Base-by-base conservation (phyloP, 768 basidiomycete genomes). In the Sarcodon sp. region DNA sequence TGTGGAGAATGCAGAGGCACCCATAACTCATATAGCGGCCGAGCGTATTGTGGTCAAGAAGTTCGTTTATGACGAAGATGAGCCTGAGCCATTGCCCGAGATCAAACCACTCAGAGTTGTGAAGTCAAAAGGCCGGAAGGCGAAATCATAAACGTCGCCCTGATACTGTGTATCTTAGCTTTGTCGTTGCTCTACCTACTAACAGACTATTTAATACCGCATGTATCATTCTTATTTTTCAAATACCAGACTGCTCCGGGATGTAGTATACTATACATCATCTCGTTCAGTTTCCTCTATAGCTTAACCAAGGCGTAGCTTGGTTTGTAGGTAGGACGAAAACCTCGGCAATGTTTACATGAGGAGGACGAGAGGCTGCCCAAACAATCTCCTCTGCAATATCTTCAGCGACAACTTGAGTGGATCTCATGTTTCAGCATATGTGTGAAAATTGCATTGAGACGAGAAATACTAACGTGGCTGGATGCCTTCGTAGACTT, bases 331-430 rank as follows among this genome's bases (percentile, higher is more conserved):
- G 87, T 55, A 87, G 76, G 41, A 89, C 72, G 48, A 78, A 76
- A 9, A 87, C 64, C 58, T 91, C 84, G 0, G 88, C 90, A 38
- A 97, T 73, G 60, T 97, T 92, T 41, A 97, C 88, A 59, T 94
- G 93, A 36, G 87, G 72, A 9, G 93, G 93, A 37, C 93, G 81
- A 9, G 86, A 74, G 15, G 96, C 94, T 11, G 82, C 82, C 94
- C 94, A 99, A 15, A 94, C 91, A 58, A 99, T 93, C 65, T 98
- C 92, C 62, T 99, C 96, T 1, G 96, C 96, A 43, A 97, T 84
- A 59, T 97, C 92, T 51, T 83, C 73, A 6, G 83, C 80, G 6
- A 76, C 73, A 63, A 94, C 87, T 92, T 57, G 33, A 45, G 21
- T 21, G 41, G 46, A 35, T 35, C 6, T 43, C 35, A 35, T 27